Conservation (phyloP, 73 alveolate species). For the Paramecium primaurelia region DNA sequence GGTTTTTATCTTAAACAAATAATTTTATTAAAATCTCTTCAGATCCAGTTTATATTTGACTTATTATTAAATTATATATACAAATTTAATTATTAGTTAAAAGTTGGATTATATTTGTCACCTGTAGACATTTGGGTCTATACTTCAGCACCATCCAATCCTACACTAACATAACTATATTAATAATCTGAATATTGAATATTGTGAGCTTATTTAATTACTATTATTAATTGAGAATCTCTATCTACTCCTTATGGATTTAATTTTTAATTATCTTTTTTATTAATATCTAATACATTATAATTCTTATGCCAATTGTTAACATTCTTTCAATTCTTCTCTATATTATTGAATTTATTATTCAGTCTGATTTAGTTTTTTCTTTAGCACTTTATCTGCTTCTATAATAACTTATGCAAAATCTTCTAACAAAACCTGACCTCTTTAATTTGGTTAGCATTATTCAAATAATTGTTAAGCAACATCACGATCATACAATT, state of each 20-base stretch:
- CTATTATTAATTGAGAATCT: conserved; percentile 1
- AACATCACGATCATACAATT: conserved; percentile 31
- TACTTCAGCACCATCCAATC: neutral
- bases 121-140: neutral
- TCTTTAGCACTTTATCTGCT: conserved; percentile 40
- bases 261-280: neutral
- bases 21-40: neutral
- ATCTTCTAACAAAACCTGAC: conserved; percentile 1
- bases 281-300: neutral
- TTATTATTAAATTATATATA: neutral
- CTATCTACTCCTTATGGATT: conserved; percentile 32
- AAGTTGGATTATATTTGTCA: neutral
- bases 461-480: conserved; percentile 30
- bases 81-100: conserved; percentile 10
- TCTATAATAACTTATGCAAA: neutral
- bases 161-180: neutral
- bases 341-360: neutral
- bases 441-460: conserved; percentile 8
- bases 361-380: neutral
- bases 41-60: neutral
- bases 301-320: neutral
- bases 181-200: neutral
- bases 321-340: neutral
- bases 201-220: neutral
- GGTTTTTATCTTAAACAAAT: conserved; percentile 6